Base-by-base conservation (phyloP, 352 stramenopile genomes). In the Phytophthora quininea region DNA sequence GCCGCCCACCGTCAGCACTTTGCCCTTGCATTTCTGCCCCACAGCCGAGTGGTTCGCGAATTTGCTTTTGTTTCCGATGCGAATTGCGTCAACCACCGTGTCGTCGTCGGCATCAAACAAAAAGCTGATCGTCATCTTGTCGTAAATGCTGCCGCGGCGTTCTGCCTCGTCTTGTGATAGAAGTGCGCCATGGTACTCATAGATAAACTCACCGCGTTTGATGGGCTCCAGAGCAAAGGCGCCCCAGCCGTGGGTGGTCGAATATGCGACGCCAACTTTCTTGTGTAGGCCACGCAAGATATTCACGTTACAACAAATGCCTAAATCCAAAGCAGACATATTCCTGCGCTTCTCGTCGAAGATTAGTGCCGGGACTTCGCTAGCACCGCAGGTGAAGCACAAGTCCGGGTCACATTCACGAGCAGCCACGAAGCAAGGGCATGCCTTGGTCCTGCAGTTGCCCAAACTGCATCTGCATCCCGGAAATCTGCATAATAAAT, bases 41-140 rank as follows among this genome's bases (percentile, higher is more conserved):
- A 71, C 70, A 27, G 53, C 66, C 15, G 67, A 79, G 66, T 98
- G 92, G 64, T 97, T 96, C 0, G 84, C 80, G 59, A 96, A 98
- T 52, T 93, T 90, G 54, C 89, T 94, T 77, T 98, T 98, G 82
- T 98, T 98, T 27, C 96, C 95, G 54, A 94, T 95, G 46, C 88
- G 84, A 45, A 93, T 90, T 5, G 94, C 93, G 74, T 98, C 96
- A 31, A 99, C 75, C 33, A 94, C 82, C 11, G 80, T 80, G 57
- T 98, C 93, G 10, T 90, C 85, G 60, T 94, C 95, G 27, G 96
- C 66, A 63, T 98, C 91, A 69, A 98, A 98, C 27, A 98, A 54
- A 70, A 97, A 98, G 43, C 79, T 90, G 58, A 90, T 88, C 2
- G 88, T 88, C 65, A 89, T 82, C 69, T 89, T 88, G 71, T 97